Evolutionary conservation across 163 green algal genomes (phyloP), one percentile per base, ranked within the genome.

Genomic region (Chlamydomonas reinhardtii): DNA sequence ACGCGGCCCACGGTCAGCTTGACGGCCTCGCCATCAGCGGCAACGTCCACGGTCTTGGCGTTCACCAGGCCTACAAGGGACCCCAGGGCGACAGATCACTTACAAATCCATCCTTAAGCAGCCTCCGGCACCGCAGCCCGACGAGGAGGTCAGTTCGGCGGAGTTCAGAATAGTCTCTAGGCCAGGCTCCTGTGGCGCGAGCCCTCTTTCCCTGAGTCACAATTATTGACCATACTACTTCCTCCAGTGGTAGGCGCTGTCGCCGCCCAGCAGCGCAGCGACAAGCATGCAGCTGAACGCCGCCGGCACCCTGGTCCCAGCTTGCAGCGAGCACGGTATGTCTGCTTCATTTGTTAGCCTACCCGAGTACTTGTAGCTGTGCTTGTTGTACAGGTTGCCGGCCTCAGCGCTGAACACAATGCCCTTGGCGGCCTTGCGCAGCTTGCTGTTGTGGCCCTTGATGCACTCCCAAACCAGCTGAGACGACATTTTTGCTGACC

Each of bases 291-390:
- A 9, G 48, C 48, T 56, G 48, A 56, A 56, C 48, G 48, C 48
- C 48, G 48, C 48, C 48, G 48, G 48, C 48, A 56, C 48, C 48
- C 48, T 19, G 1, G 48, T 14, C 48, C 48, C 14, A 1, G 12
- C 48, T 56, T 56, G 48, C 5, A 56, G 11, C 48, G 2, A 14
- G 14, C 48, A 56, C 19, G 48, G 6, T 19, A 56, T 20, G 5
- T 12, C 19, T 56, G 48, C 9, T 56, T 17, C 11, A 22, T 56
- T 17, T 17, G 48, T 17, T 20, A 11, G 52, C 84, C 64, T 75
- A 94, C 93, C 93, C n/a, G 91, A 95, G 91, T 94, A 92, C 89
- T 95, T 96, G 92, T 94, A 96, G 82, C 81, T 92, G 90, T 94
- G 82, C 91, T 93, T 95, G 91, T 92, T 93, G 88, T 92, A 94